These are phyloP conservation scores for Fragosphaeria purpurea DNA, from an alignment of 2,329 filamentous ascomycete species.

Conservation along the genomic window DNA sequence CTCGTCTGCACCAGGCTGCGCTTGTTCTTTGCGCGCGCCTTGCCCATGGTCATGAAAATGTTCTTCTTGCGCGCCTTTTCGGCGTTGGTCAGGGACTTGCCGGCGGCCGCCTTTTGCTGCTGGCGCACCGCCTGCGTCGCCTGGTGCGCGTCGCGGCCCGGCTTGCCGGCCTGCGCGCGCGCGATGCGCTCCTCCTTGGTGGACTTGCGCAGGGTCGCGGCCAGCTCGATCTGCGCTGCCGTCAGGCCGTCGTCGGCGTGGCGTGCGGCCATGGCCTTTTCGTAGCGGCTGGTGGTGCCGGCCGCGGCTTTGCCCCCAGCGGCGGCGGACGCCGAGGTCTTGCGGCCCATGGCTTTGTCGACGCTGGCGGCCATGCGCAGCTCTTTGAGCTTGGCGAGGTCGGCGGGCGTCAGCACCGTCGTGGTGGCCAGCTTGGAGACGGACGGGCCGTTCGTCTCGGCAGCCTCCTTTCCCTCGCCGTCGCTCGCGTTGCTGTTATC, in stretches of 20 bases:
- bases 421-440: conserved; percentile 78
- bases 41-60: conserved; percentile 94
- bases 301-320: background rate
- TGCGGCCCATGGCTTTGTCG: conserved; percentile 47
- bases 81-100: conserved; percentile 94
- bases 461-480: conserved; percentile 33
- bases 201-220: conserved; percentile 68
- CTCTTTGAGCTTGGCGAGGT: conserved; percentile 89
- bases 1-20: conserved; percentile 79
- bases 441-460: conserved; percentile 29
- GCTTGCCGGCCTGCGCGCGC: conserved; percentile 72
- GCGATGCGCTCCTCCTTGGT: conserved; percentile 87
- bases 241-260: conserved; percentile 85
- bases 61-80: conserved; percentile 98
- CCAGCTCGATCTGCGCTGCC: conserved; percentile 82
- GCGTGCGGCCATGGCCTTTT: conserved; percentile 42
- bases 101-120: conserved; percentile 76
- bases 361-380: conserved; percentile 66
- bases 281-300: conserved; percentile 28
- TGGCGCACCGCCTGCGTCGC: conserved; percentile 74
- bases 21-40: conserved; percentile 94
- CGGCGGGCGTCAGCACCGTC: conserved; percentile 87
- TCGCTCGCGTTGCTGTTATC: conserved; percentile 46
- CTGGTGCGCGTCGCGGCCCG: conserved; percentile 69
- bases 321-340: conserved; percentile 4